Evolutionary conservation across 306 rosid genomes (phyloP).

Genomic region (Inga leiocalycina): DNA sequence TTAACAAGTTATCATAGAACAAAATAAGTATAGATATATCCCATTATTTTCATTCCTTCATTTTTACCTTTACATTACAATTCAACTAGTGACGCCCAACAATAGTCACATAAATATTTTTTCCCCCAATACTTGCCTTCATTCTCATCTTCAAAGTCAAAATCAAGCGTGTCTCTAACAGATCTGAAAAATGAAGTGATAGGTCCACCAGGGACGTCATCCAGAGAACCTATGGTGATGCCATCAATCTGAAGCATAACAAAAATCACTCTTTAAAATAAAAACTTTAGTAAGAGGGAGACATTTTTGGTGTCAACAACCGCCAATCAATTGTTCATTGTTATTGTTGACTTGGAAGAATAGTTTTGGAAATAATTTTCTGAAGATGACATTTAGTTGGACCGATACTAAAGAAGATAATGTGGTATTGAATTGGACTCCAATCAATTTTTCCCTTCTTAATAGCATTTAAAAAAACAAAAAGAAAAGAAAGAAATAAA

Average conservation of each 20-base stretch:
- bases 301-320: conserved; percentile 2
- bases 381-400: conserved; percentile 18
- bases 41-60: neutral
- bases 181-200: conserved; percentile 82
- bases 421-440: conserved; percentile 20
- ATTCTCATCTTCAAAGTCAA: conserved; percentile 92
- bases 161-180: conserved; percentile 90
- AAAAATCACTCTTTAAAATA: conserved; percentile 30
- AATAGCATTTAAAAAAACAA: neutral
- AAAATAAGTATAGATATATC: neutral
- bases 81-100: neutral
- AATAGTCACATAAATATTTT: neutral
- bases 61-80: neutral
- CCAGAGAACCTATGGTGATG: conserved; percentile 77
- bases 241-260: conserved; percentile 70
- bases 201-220: conserved; percentile 88
- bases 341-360: neutral
- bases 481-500: conserved; percentile 16
- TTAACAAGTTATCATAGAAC: neutral
- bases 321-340: neutral
- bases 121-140: conserved; percentile 63
- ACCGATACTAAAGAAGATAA: neutral
- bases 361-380: neutral
- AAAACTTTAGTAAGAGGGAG: conserved; percentile 16
- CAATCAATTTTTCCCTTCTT: conserved; percentile 15